Conservation (phyloP, 305 asterid genomes). For the Solanum hybrid region DNA sequence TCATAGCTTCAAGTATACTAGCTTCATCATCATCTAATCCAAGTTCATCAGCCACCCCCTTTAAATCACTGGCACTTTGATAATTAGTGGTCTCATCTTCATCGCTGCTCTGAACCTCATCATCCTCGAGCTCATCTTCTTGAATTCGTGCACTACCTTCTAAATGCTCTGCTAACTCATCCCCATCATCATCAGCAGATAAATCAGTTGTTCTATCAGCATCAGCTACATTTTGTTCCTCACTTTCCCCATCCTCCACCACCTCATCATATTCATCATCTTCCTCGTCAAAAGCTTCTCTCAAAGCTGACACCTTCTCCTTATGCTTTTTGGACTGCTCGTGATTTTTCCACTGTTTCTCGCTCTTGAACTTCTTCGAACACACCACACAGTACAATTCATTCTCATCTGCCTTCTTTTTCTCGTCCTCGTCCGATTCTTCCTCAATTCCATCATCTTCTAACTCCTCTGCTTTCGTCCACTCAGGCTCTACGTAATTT, state of each 20-base stretch:
- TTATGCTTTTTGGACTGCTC: slow-evolving; percentile 95
- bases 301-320: slow-evolving; percentile 72
- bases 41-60: slow-evolving; percentile 17
- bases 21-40: slow-evolving; percentile 47
- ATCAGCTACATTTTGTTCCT: slow-evolving; percentile 29
- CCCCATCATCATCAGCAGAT: slow-evolving; percentile 46
- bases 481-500: slow-evolving; percentile 70
- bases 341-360: slow-evolving; percentile 96
- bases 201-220: slow-evolving; percentile 30
- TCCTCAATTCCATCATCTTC: slow-evolving; percentile 54
- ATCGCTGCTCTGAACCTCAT: slow-evolving; percentile 26
- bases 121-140: slow-evolving; percentile 34
- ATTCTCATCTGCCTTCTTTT: slow-evolving; percentile 21
- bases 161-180: slow-evolving; percentile 41
- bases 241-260: slow-evolving; percentile 20
- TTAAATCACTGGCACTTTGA: slow-evolving; percentile 17
- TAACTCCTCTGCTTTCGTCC: slow-evolving; percentile 65
- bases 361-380: slow-evolving; percentile 88
- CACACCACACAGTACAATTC: slow-evolving; percentile 91
- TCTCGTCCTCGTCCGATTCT: slow-evolving; percentile 33
- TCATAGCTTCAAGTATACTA: slow-evolving; percentile 70
- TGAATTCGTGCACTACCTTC: slow-evolving; percentile 30
- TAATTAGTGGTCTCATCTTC: slow-evolving; percentile 17
- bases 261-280: slow-evolving; percentile 44
- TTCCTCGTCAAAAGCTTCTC: slow-evolving; percentile 62